Evolutionary conservation across 2,329 filamentous ascomycete genomes (phyloP), one percentile per base, ranked within the genome.

Genomic region (Aspergillus sp.): DNA sequence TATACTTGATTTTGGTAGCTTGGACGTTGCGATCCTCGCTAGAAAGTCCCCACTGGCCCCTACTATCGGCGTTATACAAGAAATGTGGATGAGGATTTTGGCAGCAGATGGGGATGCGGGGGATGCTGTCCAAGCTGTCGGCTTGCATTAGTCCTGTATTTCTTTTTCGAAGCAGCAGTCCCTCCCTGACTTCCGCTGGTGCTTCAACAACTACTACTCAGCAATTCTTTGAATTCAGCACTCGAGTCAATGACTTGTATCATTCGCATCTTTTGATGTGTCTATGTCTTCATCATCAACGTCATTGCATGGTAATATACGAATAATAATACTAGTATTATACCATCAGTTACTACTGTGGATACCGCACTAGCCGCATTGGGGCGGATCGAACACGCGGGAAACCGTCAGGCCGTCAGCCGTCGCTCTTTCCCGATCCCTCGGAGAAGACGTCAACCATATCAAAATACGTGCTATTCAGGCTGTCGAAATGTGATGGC

Each of bases 21-120:
- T n/a, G 14, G 15, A 44, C 39, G 43, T 25, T 53, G 56, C 56
- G 56, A 54, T 57, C 50, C 45, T 57, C 56, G 56, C 56, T 43
- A 17, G 50, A 50, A 57, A 54, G 45, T 39, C 39, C 31, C 56
- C 51, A 57, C 55, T 27, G 14, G 21, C 6, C 35, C 35, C 15
- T 14, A 37, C 35, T 37, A 37, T 37, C 35, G 35, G 39, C 48
- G 31, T 56, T 21, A 25, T 45, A 25, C 15, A 27, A 55, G 14
- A 31, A 45, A 46, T 35, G 39, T 43, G 39, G 45, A 55, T 45
- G 52, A 49, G 19, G 52, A 27, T 52, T 46, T 41, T 45, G 31
- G 48, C 56, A 51, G 41, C 48, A 17, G 19, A 53, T 57, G 37
- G 19, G 37, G 41, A 52, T 55, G 46, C 52, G 52, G 57, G 52